Percentiles rank a stretch among this genome's conserved stretches.
Evolutionary conservation across 306 rosid genomes (phyloP).

Genomic region (Medicago ruthenica): DNA sequence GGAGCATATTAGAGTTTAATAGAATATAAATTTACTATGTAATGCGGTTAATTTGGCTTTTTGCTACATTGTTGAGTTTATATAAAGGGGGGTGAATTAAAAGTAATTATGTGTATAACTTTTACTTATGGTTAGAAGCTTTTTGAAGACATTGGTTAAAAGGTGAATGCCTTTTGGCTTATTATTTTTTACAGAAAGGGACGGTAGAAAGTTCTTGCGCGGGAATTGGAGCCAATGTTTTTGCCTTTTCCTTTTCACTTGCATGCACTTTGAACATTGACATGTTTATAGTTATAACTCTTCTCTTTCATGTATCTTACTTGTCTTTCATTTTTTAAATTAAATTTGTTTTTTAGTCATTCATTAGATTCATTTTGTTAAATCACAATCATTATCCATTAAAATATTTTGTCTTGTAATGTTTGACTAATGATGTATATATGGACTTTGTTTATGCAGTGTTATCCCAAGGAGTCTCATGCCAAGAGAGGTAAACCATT

Average conservation of each 20-base stretch:
- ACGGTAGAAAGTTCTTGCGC: slow-evolving; percentile 48
- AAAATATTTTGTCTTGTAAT: neutral
- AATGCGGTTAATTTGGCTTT: slow-evolving; percentile 13
- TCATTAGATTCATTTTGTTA: neutral
- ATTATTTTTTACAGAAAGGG: slow-evolving; percentile 39
- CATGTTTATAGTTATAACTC: neutral
- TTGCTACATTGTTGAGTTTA: neutral
- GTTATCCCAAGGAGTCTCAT: slow-evolving; percentile 87
- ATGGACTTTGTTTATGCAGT: slow-evolving; percentile 58
- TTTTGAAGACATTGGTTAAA: slow-evolving; percentile 44
- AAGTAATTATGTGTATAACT: slow-evolving; percentile 5
- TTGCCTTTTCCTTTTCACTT: slow-evolving; percentile 26
- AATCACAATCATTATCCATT: neutral
- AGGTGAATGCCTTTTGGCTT: slow-evolving; percentile 57
- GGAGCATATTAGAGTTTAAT: slow-evolving; percentile 33
- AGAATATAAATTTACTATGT: neutral
- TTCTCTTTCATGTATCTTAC: slow-evolving; percentile 20
- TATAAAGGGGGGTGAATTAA: neutral
- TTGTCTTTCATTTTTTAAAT: neutral
- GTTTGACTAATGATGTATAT: slow-evolving; percentile 38
- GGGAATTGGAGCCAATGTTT: slow-evolving; percentile 32
- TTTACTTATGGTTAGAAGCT: slow-evolving; percentile 43
- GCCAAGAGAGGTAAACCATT: slow-evolving; percentile 84
- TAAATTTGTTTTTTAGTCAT: neutral
- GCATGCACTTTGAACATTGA: slow-evolving; percentile 1